These are phyloP conservation scores for Trichoderma erinaceum DNA, from an alignment of 495 filamentous ascomycete genomes.

Conservation along the genomic window DNA sequence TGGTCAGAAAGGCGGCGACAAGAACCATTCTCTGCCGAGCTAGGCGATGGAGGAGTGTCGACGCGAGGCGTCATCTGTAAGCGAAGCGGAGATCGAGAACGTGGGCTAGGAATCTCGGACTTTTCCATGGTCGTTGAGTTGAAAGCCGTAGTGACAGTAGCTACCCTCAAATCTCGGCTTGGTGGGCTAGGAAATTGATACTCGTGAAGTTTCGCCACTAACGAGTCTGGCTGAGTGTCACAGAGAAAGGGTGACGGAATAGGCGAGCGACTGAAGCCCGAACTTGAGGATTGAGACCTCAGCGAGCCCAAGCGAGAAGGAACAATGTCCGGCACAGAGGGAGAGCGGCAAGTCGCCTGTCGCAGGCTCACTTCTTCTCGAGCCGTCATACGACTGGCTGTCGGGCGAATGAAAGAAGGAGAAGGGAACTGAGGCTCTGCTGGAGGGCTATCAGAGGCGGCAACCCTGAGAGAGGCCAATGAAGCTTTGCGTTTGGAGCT, in stretches of 20 bases:
- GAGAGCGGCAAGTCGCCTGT: slow-evolving; percentile 12
- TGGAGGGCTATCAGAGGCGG: slow-evolving; percentile 11
- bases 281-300: slow-evolving; percentile 23
- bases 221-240: background rate
- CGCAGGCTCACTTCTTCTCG: slow-evolving; percentile 31
- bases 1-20: background rate
- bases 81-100: background rate
- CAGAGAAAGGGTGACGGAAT: background rate
- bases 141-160: background rate
- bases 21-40: slow-evolving; percentile 18
- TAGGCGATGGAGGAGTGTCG: slow-evolving; percentile 21
- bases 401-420: slow-evolving; percentile 44
- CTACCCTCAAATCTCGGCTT: background rate
- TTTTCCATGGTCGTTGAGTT: background rate
- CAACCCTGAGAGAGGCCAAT: background rate
- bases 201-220: slow-evolving; percentile 17
- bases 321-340: slow-evolving; percentile 12
- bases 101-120: background rate
- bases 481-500: slow-evolving; percentile 23
- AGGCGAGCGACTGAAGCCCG: background rate
- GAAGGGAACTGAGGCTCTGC: slow-evolving; percentile 32
- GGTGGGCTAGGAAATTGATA: slow-evolving; percentile 17
- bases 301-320: slow-evolving; percentile 33
- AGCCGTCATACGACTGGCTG: slow-evolving; percentile 39
- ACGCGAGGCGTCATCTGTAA: background rate